Evolutionary conservation across 768 basidiomycete species (phyloP).

Genomic region (Mycena latifolia): DNA sequence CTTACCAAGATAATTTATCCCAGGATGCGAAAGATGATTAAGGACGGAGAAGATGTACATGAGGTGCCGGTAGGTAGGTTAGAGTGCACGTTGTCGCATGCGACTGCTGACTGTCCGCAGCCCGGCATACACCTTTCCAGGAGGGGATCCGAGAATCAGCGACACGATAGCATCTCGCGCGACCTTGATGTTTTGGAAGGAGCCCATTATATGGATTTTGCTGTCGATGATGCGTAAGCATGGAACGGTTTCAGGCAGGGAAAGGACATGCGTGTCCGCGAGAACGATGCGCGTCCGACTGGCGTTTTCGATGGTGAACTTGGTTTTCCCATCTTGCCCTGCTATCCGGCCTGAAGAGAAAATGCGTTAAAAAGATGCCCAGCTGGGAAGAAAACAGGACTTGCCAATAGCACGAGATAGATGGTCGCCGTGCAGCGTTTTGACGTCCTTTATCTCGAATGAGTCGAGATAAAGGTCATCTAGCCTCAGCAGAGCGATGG

Average conservation of each 20-base stretch:
- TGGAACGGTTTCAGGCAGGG: constrained; percentile 1
- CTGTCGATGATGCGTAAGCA: constrained; percentile 53
- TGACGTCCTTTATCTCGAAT: constrained; percentile 99
- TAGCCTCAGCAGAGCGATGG: constrained; percentile 93
- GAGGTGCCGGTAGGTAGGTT: constrained; percentile 37
- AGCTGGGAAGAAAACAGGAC: constrained; percentile 25
- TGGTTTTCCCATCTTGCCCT: constrained; percentile 98
- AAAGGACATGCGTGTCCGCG: constrained; percentile 89
- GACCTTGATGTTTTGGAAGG: constrained; percentile 98
- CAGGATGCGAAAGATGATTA: constrained; percentile 15
- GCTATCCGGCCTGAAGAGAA: constrained; percentile 86
- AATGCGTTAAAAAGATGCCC: constrained; percentile 12
- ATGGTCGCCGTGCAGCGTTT: constrained; percentile 97
- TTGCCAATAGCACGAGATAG: constrained; percentile 96
- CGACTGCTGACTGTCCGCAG: constrained; percentile 91
- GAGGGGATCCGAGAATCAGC: constrained; percentile 94
- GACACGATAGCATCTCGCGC: constrained; percentile 97
- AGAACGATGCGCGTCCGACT: constrained; percentile 98
- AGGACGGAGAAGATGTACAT: constrained; percentile 9
- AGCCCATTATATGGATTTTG: constrained; percentile 98
- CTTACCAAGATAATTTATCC: not conserved
- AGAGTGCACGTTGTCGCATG: constrained; percentile 93
- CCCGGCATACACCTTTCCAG: constrained; percentile 93
- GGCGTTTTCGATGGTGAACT: constrained; percentile 98
- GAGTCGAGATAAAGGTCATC: constrained; percentile 99